Conservation (phyloP, 345 rosid species). For the Populus deltoides region DNA sequence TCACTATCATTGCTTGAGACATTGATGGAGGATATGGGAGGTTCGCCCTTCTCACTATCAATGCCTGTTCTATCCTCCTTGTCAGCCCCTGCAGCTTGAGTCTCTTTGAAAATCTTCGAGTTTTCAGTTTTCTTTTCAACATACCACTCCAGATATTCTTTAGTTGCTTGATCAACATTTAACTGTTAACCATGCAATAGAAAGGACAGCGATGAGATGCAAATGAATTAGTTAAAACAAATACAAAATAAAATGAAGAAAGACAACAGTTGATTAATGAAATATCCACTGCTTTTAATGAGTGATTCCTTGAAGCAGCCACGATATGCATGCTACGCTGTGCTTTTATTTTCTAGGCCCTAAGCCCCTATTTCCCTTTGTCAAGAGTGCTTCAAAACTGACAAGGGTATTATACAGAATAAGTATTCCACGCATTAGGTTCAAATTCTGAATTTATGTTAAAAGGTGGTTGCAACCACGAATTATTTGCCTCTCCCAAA, state of each 20-base stretch:
- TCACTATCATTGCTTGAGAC: constrained; percentile 51
- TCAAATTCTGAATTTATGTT: background rate
- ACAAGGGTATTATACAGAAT: background rate
- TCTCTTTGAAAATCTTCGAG: constrained; percentile 57
- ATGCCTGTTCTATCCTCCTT: constrained; percentile 44
- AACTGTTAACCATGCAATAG: constrained; percentile 40
- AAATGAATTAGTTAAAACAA: background rate
- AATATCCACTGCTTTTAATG: background rate
- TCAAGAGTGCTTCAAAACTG: background rate
- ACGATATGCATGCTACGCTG: background rate
- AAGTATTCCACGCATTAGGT: background rate
- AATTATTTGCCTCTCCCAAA: background rate
- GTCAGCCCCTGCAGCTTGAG: constrained; percentile 39
- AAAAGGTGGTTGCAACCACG: background rate
- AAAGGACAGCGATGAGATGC: background rate
- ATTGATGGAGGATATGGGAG: constrained; percentile 30
- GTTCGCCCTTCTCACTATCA: constrained; percentile 43
- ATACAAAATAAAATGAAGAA: background rate
- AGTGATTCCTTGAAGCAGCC: background rate
- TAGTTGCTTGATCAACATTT: constrained; percentile 88
- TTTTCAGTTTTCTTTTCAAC: constrained; percentile 77
- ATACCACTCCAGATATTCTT: constrained; percentile 70
- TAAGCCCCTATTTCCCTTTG: background rate
- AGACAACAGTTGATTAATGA: background rate
- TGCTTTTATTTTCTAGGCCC: background rate